Base-by-base conservation (phyloP, 2,329 filamentous ascomycete species). In the Verticillium longisporum region DNA sequence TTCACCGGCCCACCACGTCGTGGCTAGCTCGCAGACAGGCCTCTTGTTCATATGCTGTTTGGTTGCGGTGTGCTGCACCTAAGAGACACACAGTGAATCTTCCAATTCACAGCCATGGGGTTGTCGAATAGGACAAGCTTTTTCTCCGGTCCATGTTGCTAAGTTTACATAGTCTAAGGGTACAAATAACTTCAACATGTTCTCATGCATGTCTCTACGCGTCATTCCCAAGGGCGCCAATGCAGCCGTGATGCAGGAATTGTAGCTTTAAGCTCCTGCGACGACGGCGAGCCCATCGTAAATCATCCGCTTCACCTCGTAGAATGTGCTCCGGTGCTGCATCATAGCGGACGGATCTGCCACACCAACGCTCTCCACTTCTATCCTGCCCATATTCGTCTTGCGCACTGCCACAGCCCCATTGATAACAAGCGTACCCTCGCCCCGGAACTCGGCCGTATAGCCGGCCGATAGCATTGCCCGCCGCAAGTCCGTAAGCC, bases 271-370 rank as follows among this genome's bases (percentile, higher is more conserved):
- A n/a, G 64, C 64, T 6, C 64, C 64, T 4, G 89, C 89, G 66
- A 99, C 93, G 62, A 98, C 91, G 37, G 95, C 95, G 71, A 99
- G 76, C 9, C 92, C 93, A 67, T 96, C 91, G 73, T 99, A 99
- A 66, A 99, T 96, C 75, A 91, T 92, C 75, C 82, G 88, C 77
- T 91, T 91, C 10, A 98, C 94, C 59, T 90, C 90, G 70, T 92
- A 91, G 71, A 97, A 96, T 38, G 90, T 92, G 61, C 86, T 85
- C 58, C 81, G 76, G 34, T 78, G 78, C 61, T 80, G 75, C 58
- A 76, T 68, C 59, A 75, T 69, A 57, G 74, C 74, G 5, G 73
- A 74, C 18, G 73, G 70, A 18, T 75, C 72, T 2, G 76, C 73
- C 34, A 79, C 78, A 1, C 86, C 89, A 5, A 89, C 86, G 62